phyloP scores from a whole-genome alignment of 345 rosid genomes.

The Cochlearia excelsa region DNA sequence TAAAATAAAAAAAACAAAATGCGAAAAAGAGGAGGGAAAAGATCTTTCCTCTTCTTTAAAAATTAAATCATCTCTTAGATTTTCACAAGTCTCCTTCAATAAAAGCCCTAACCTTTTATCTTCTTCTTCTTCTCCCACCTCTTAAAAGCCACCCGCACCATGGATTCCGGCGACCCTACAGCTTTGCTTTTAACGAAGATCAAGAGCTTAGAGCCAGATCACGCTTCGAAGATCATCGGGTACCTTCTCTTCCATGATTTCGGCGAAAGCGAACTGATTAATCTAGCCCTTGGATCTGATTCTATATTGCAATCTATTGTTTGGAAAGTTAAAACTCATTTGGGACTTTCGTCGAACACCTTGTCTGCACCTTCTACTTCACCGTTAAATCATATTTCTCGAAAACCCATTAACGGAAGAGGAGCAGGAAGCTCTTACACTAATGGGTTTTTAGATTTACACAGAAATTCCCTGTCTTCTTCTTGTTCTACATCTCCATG shows the following conservation, averaged over 20 bases:
- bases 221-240: slow-evolving; percentile 83
- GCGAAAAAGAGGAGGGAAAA: slow-evolving; percentile 24
- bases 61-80: not conserved
- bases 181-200: slow-evolving; percentile 58
- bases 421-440: slow-evolving; percentile 12
- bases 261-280: slow-evolving; percentile 57
- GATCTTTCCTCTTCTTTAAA: slow-evolving; percentile 26
- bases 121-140: not conserved
- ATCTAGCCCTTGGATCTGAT: slow-evolving; percentile 67
- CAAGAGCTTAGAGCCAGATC: slow-evolving; percentile 66
- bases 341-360: slow-evolving; percentile 57
- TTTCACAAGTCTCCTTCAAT: too few species aligned
- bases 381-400: slow-evolving; percentile 43
- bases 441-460: slow-evolving; percentile 39
- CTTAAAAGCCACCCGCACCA: slow-evolving; percentile 25
- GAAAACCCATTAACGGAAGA: slow-evolving; percentile 42
- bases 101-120: not conserved
- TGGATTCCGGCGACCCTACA: slow-evolving; percentile 82
- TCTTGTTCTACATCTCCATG: slow-evolving; percentile 38
- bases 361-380: slow-evolving; percentile 41
- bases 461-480: slow-evolving; percentile 38
- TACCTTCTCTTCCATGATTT: slow-evolving; percentile 71
- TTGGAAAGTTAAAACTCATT: slow-evolving; percentile 52
- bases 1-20: slow-evolving; percentile 8
- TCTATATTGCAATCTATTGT: slow-evolving; percentile 49